Evolutionary conservation across 768 basidiomycete species (phyloP).

Genomic region (Rhodocollybia butyracea): DNA sequence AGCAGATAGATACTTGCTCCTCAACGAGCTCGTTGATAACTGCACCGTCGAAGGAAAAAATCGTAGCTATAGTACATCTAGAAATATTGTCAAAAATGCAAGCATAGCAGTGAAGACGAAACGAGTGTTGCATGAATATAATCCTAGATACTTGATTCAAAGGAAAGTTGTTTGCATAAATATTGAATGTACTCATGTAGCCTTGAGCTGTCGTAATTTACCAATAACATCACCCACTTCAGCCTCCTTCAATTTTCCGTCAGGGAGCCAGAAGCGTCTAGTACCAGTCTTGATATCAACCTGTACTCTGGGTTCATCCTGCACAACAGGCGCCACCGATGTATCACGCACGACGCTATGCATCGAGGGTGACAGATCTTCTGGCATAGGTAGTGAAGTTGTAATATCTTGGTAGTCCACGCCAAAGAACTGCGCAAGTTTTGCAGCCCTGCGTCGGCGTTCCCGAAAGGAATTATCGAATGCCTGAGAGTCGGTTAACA

Average conservation of each 20-base stretch:
- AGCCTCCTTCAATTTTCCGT: conserved; percentile 27
- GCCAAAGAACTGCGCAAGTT: conserved; percentile 57
- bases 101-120: background rate
- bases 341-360: background rate
- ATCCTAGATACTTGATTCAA: background rate
- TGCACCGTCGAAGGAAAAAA: too few species aligned
- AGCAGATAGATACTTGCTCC: background rate
- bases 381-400: conserved; percentile 14
- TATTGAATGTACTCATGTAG: conserved; percentile 17
- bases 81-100: background rate
- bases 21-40: too few species aligned
- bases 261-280: conserved; percentile 39
- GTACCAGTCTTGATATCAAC: conserved; percentile 39
- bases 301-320: conserved; percentile 12
- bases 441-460: conserved; percentile 46
- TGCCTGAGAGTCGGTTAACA: background rate
- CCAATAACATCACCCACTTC: conserved; percentile 41
- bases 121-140: background rate
- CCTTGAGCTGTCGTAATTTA: conserved; percentile 40
- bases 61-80: conserved; percentile 3
- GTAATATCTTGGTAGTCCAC: conserved; percentile 46
- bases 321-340: background rate
- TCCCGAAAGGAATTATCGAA: conserved; percentile 20
- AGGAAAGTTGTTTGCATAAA: background rate
- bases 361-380: background rate